phyloP scores from a whole-genome alignment of 1,284 basidiomycete species.

The Trametes versicolor region DNA sequence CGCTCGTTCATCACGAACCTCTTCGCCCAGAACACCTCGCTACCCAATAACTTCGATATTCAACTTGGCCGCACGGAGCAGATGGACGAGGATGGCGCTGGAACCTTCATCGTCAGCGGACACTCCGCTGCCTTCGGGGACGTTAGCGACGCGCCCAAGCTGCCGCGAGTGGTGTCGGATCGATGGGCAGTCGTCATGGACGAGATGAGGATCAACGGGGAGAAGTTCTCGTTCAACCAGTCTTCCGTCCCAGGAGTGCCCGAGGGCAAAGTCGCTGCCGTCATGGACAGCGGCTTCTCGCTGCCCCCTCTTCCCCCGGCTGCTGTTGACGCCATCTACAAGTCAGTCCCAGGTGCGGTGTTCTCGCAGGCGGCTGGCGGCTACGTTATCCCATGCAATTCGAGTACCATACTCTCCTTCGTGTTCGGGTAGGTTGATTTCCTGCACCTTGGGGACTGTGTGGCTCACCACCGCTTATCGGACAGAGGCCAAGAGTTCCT shows the following conservation, averaged over 20 bases:
- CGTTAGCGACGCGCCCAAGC: constrained; percentile 38
- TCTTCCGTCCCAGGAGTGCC: constrained; percentile 39
- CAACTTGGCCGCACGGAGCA: constrained; percentile 41
- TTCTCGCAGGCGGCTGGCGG: constrained; percentile 33
- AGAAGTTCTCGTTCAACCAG: constrained; percentile 40
- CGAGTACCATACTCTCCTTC: constrained; percentile 39
- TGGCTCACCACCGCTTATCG: background rate
- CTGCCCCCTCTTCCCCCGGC: constrained; percentile 40
- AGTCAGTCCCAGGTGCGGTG: constrained; percentile 38
- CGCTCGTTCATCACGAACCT: constrained; percentile 7
- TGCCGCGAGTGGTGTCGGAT: constrained; percentile 57
- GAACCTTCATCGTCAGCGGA: constrained; percentile 44
- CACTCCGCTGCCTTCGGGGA: constrained; percentile 36
- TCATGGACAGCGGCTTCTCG: constrained; percentile 46
- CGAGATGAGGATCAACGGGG: constrained; percentile 42
- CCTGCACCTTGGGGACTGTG: background rate
- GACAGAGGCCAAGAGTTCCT: constrained; percentile 24
- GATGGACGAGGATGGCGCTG: constrained; percentile 38
- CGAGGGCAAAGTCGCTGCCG: constrained; percentile 40
- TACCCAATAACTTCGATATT: constrained; percentile 44
- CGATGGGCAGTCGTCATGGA: constrained; percentile 44
- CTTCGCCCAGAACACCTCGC: constrained; percentile 20
- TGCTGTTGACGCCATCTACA: constrained; percentile 45
- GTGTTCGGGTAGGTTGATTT: constrained; percentile 40
- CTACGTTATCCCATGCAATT: constrained; percentile 42